These are phyloP conservation scores for Clonostachys solani DNA, from an alignment of 2,329 filamentous ascomycete genomes.

Conservation along the genomic window DNA sequence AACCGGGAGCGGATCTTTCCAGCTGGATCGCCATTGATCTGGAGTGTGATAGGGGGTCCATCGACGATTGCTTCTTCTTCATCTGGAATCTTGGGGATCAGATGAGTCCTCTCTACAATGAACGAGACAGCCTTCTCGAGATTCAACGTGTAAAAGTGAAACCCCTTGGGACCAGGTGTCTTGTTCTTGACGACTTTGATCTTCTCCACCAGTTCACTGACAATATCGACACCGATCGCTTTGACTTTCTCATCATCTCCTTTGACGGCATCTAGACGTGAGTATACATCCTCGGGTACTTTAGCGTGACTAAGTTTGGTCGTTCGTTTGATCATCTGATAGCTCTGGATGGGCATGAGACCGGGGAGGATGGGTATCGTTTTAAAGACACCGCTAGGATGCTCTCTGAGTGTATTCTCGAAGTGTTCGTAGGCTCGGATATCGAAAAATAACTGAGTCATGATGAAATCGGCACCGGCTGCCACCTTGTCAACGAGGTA, in stretches of 20 bases:
- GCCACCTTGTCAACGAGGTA: conserved; percentile 86
- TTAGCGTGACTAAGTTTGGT: conserved; percentile 91
- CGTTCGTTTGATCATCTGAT: conserved; percentile 89
- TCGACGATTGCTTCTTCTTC: conserved; percentile 49
- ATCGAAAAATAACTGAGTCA: conserved; percentile 98
- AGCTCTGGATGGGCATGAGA: conserved; percentile 96
- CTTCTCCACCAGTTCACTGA: conserved; percentile 78
- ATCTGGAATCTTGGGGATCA: conserved; percentile 65
- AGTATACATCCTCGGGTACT: conserved; percentile 67
- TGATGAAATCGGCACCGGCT: conserved; percentile 94
- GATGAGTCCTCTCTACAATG: conserved; percentile 78
- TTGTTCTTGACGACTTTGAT: conserved; percentile 62
- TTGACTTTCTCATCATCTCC: conserved; percentile 81
- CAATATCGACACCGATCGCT: conserved; percentile 72
- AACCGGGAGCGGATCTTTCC: conserved; percentile 26
- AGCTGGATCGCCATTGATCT: conserved; percentile 43
- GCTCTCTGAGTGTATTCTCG: conserved; percentile 70
- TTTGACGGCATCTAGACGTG: conserved; percentile 67
- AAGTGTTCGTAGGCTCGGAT: conserved; percentile 77
- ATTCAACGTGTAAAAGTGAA: conserved; percentile 97
- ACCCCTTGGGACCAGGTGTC: conserved; percentile 64
- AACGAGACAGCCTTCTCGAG: conserved; percentile 94
- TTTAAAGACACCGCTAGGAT: conserved; percentile 82
- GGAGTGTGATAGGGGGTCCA: conserved; percentile 12
- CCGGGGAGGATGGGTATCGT: conserved; percentile 88